Percentiles rank a stretch among this genome's conserved stretches.
Evolutionary conservation across 164 flowering plant genomes (phyloP).

Genomic region (Brasenia schreberi): DNA sequence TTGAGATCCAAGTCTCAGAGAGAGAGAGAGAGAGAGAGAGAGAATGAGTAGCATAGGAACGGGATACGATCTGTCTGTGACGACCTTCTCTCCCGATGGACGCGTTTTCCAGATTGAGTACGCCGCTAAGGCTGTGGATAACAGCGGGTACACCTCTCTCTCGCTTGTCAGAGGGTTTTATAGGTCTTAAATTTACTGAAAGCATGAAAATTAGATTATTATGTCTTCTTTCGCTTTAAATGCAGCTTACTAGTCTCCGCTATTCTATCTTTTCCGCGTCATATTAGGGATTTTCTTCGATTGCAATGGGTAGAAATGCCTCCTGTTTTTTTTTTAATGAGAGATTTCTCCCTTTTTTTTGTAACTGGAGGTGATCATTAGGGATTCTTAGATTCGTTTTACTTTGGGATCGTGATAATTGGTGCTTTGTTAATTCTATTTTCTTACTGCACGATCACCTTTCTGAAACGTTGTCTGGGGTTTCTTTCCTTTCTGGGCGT

Average conservation of each 20-base stretch:
- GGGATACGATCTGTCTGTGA: constrained; percentile 94
- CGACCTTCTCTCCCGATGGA: constrained; percentile 97
- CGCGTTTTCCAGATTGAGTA: constrained; percentile 99
- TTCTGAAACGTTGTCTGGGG: neutral
- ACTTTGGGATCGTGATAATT: neutral
- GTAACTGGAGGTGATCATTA: neutral
- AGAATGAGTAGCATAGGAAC: constrained; percentile 94
- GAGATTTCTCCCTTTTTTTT: neutral
- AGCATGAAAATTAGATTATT: too few species aligned
- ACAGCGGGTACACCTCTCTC: constrained; percentile 52
- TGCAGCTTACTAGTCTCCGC: too few species aligned
- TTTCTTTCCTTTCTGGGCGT: neutral
- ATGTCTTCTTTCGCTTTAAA: too few species aligned
- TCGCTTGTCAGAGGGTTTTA: too few species aligned
- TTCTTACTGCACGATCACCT: too few species aligned
- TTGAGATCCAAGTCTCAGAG: constrained; percentile 1
- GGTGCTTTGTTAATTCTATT: too few species aligned
- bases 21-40: neutral
- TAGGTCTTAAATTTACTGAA: too few species aligned
- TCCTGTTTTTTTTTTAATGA: too few species aligned
- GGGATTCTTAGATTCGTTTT: neutral
- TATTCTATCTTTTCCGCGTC: too few species aligned
- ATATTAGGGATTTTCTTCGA: too few species aligned
- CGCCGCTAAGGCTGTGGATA: constrained; percentile 96
- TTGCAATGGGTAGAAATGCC: too few species aligned